Percentiles rank a stretch among this genome's conserved stretches.
These are phyloP conservation scores for Fusarium sp. DNA, from an alignment of 2,329 filamentous ascomycete species.

Conservation along the genomic window DNA sequence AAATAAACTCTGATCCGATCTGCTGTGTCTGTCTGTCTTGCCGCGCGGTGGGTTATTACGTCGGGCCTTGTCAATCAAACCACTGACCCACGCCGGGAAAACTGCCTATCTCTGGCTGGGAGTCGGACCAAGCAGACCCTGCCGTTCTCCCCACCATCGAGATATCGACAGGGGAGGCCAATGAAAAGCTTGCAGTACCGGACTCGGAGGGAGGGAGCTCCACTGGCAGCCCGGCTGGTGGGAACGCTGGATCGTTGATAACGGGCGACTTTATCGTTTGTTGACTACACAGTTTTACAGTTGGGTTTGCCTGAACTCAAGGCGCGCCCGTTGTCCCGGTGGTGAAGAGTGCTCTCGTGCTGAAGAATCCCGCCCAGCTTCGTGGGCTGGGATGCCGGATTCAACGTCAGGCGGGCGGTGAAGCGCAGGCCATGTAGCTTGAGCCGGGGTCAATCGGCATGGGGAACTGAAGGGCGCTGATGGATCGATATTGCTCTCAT, in stretches of 20 bases:
- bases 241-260: not conserved
- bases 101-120: slow-evolving; percentile 37
- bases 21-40: slow-evolving; percentile 1
- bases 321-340: no score
- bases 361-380: not conserved
- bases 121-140: not conserved
- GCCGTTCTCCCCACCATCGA: slow-evolving; percentile 11
- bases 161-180: slow-evolving; percentile 9
- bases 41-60: no score
- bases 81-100: slow-evolving; percentile 29
- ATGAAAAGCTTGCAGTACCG: slow-evolving; percentile 5
- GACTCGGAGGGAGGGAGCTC: slow-evolving; percentile 10
- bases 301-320: no score
- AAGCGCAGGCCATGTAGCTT: slow-evolving; percentile 8
- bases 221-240: slow-evolving; percentile 11
- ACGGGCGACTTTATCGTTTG: slow-evolving; percentile 2
- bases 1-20: slow-evolving; percentile 24
- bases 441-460: slow-evolving; percentile 4
- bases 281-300: slow-evolving; percentile 35
- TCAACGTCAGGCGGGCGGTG: no score
- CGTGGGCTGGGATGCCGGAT: not conserved
- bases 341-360: not conserved
- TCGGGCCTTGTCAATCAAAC: not conserved
- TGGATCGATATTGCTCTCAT: slow-evolving; percentile 8
- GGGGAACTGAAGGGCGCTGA: not conserved